A percentile compares a stretch with the other conserved stretches of the same genome.
Conservation (phyloP, 2,329 filamentous ascomycete genomes). For the Trichoderma brevicompactum region DNA sequence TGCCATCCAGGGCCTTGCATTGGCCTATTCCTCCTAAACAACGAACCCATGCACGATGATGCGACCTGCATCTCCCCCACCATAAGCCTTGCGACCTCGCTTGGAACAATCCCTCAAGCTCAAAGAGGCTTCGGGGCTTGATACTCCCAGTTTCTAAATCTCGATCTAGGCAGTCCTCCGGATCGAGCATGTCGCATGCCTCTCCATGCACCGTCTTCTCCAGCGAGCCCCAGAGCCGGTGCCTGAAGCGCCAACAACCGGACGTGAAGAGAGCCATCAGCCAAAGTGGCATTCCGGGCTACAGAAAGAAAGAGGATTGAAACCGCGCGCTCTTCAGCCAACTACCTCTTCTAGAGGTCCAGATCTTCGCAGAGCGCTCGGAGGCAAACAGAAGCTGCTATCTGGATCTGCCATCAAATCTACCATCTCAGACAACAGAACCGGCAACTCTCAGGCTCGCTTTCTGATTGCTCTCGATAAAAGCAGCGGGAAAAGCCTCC, state of each 20-base stretch:
- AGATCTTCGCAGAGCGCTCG: not conserved
- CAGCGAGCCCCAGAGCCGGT: not conserved
- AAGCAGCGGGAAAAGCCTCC: not conserved
- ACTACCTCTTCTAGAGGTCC: not conserved
- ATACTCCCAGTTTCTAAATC: too few relatives aligned
- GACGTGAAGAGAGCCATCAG: not conserved
- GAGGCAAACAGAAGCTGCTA: not conserved
- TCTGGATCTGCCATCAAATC: not conserved
- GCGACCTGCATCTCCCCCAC: too few relatives aligned
- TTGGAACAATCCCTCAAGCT: too few relatives aligned
- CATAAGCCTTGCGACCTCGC: too few relatives aligned
- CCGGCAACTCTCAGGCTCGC: not conserved
- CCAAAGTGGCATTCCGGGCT: not conserved
- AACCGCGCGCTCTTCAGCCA: not conserved
- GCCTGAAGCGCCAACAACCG: constrained; percentile 1
- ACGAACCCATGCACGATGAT: too few relatives aligned
- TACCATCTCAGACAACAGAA: constrained; percentile 8
- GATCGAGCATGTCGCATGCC: not conserved
- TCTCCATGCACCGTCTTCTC: not conserved
- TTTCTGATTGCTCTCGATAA: not conserved
- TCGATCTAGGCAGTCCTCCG: not conserved
- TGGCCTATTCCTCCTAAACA: too few relatives aligned
- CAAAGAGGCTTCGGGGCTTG: too few relatives aligned
- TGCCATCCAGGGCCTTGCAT: too few relatives aligned
- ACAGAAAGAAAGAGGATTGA: not conserved